A percentile compares a stretch with the other conserved stretches of the same genome.
Evolutionary conservation across 805 yeast species (phyloP).

Genomic region (Kluyveromyces aestuarii): DNA sequence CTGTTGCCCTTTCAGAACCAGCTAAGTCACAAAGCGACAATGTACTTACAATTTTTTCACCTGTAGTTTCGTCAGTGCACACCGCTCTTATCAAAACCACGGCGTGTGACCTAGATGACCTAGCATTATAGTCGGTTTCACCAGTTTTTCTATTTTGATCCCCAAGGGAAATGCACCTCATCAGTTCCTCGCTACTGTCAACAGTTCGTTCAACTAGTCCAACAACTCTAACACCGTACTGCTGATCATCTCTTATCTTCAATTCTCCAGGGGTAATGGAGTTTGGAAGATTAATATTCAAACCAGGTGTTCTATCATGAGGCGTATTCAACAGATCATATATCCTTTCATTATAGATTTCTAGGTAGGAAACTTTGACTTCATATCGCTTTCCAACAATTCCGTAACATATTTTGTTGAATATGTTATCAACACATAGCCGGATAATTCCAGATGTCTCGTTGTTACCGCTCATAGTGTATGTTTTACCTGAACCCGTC

Average conservation of each 20-base stretch:
- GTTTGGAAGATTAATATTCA: constrained; percentile 12
- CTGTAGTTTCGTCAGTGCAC: constrained; percentile 33
- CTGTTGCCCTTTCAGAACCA: constrained; percentile 84
- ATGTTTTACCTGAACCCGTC: constrained; percentile 91
- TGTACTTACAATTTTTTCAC: constrained; percentile 40
- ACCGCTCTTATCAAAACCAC: constrained; percentile 61
- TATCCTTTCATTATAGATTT: constrained; percentile 83
- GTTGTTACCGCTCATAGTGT: constrained; percentile 69
- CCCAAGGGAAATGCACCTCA: constrained; percentile 54
- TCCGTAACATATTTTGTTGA: constrained; percentile 34
- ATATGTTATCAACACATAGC: constrained; percentile 45
- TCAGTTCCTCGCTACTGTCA: constrained; percentile 46
- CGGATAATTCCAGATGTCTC: constrained; percentile 64
- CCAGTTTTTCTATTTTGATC: constrained; percentile 71
- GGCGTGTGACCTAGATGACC: constrained; percentile 90
- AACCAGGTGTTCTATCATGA: neutral
- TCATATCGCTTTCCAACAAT: constrained; percentile 28
- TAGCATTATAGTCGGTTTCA: constrained; percentile 79
- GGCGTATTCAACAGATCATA: constrained; percentile 52
- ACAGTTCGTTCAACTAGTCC: constrained; percentile 64
- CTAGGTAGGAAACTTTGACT: constrained; percentile 64
- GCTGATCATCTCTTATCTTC: constrained; percentile 67
- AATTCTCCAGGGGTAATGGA: constrained; percentile 38
- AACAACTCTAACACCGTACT: constrained; percentile 61
- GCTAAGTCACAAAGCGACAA: constrained; percentile 90